These are phyloP conservation scores for Globisporangium middletonii DNA, from an alignment of 352 stramenopile species.

Conservation along the genomic window DNA sequence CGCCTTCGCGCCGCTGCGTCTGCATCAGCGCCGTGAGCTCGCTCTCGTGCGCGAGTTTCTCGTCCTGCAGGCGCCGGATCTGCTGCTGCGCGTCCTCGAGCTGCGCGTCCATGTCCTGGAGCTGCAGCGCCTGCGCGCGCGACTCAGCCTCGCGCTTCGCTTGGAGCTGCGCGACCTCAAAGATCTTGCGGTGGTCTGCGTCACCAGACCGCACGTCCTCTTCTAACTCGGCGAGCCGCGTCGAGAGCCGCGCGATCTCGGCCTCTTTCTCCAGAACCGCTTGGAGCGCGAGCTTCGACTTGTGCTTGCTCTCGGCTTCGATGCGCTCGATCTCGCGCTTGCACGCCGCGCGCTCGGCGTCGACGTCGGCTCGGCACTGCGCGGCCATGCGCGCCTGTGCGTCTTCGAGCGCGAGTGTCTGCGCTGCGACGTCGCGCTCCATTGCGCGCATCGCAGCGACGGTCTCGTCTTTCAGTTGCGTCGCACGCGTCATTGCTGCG, in stretches of 20 bases:
- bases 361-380: constrained; percentile 22
- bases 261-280: constrained; percentile 76
- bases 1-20: constrained; percentile 73
- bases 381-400: constrained; percentile 7
- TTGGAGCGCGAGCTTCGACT: constrained; percentile 81
- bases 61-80: constrained; percentile 46
- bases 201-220: constrained; percentile 82
- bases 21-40: constrained; percentile 74
- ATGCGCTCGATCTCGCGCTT: constrained; percentile 55
- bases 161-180: constrained; percentile 83
- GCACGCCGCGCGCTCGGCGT: constrained; percentile 38
- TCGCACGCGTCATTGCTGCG: constrained; percentile 41
- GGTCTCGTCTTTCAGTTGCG: constrained; percentile 44
- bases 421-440: constrained; percentile 38
- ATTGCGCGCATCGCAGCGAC: constrained; percentile 35
- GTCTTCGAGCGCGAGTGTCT: constrained; percentile 5
- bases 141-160: constrained; percentile 71
- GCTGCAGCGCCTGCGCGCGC: constrained; percentile 41
- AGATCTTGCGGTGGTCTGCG: constrained; percentile 83
- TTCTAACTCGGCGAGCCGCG: constrained; percentile 60
- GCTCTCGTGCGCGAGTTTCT: constrained; percentile 55
- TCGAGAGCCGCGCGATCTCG: constrained; percentile 52
- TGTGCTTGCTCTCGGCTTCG: constrained; percentile 75
- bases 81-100: constrained; percentile 37
- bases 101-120: constrained; percentile 45